phyloP scores from a whole-genome alignment of 1,284 basidiomycete species.

The Apiotrichum gracile region DNA sequence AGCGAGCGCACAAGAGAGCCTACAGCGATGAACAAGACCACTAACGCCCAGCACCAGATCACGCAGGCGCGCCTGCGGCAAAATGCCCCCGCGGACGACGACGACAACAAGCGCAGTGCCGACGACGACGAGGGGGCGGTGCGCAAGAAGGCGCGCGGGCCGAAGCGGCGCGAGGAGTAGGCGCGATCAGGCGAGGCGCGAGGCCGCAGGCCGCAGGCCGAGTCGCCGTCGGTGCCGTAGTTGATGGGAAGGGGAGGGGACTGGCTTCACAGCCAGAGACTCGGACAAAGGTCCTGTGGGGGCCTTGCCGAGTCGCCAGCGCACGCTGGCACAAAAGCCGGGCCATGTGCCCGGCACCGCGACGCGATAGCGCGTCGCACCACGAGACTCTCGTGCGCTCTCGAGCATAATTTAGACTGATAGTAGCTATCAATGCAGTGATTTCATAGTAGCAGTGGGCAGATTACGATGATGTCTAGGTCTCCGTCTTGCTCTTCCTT shows the following conservation, averaged over 20 bases:
- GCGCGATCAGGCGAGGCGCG: neutral
- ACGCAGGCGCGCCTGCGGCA: slow-evolving; percentile 21
- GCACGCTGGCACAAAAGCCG: no score
- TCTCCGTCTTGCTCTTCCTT: neutral
- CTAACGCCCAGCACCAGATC: slow-evolving; percentile 21
- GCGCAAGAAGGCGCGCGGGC: slow-evolving; percentile 14
- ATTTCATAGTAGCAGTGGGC: no score
- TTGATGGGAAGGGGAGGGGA: no score
- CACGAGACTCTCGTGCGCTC: no score
- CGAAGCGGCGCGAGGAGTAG: slow-evolving; percentile 6
- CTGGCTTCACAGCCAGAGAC: no score
- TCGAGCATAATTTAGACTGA: no score
- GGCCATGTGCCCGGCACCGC: no score
- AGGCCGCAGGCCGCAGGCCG: no score
- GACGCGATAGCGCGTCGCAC: no score
- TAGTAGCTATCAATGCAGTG: neutral
- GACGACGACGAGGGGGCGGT: slow-evolving; percentile 14
- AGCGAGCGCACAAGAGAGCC: neutral
- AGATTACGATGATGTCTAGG: neutral
- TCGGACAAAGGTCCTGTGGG: neutral
- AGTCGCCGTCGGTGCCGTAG: no score
- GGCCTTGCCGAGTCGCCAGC: no score
- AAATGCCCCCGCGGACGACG: slow-evolving; percentile 7
- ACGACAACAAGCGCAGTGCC: slow-evolving; percentile 20
- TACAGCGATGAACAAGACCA: neutral